Evolutionary conservation across 225 moss, liverwort and hornwort genomes (phyloP).

Genomic region (Asterella californica): DNA sequence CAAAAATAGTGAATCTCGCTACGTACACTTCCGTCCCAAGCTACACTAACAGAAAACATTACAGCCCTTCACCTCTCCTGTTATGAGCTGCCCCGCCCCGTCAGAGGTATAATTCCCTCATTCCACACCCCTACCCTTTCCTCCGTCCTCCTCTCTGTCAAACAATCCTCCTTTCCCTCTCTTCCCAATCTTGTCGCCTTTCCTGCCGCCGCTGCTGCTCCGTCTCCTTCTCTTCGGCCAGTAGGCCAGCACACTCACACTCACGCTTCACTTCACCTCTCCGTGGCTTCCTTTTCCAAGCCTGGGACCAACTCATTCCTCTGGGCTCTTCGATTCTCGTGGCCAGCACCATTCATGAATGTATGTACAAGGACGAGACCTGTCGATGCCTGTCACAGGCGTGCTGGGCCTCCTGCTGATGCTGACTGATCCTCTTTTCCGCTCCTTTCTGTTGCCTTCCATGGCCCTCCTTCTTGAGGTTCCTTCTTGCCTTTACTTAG

Average conservation of each 20-base stretch:
- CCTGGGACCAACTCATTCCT: no score
- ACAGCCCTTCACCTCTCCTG: not conserved
- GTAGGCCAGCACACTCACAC: no score
- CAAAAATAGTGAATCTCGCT: slow-evolving; percentile 5
- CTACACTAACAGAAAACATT: not conserved
- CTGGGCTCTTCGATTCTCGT: not conserved
- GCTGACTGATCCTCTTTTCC: not conserved
- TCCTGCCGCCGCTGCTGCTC: not conserved
- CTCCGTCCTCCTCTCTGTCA: no score
- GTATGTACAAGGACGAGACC: not conserved
- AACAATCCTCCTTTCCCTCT: not conserved
- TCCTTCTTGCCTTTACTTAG: no score
- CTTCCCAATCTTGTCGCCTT: not conserved
- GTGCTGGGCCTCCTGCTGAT: not conserved
- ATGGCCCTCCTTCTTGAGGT: not conserved
- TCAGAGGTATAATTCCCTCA: not conserved
- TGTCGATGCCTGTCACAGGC: not conserved
- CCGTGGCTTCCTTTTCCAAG: no score
- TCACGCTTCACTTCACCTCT: not conserved
- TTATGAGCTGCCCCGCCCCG: not conserved
- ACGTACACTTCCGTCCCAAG: not conserved
- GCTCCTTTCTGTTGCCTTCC: not conserved
- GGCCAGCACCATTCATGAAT: not conserved
- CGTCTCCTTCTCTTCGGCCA: not conserved
- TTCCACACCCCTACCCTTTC: not conserved